These are phyloP conservation scores for Trichoderma lentiforme DNA, from an alignment of 2,329 filamentous ascomycete species.

Conservation along the genomic window DNA sequence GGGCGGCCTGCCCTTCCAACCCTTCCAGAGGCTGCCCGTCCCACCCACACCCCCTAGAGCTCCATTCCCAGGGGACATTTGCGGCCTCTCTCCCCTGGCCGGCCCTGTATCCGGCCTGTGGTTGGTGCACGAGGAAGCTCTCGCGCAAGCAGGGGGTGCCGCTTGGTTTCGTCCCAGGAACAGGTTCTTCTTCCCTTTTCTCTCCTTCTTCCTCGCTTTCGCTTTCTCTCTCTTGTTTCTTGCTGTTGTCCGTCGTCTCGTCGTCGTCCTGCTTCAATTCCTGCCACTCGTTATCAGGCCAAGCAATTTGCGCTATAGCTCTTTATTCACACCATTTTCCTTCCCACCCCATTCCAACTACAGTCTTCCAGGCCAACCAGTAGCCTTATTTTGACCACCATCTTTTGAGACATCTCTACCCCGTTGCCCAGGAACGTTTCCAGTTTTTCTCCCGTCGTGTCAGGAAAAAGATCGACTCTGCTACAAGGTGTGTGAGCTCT, in stretches of 20 bases:
- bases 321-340: slow-evolving; percentile 26
- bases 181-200: slow-evolving; percentile 25
- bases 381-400: slow-evolving; percentile 14
- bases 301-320: slow-evolving; percentile 29
- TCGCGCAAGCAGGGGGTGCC: slow-evolving; percentile 16
- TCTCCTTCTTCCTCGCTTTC: slow-evolving; percentile 12
- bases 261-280: slow-evolving; percentile 32
- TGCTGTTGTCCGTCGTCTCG: slow-evolving; percentile 19
- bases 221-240: slow-evolving; percentile 21
- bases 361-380: slow-evolving; percentile 1
- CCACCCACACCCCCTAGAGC: slow-evolving; percentile 17
- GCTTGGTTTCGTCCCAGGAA: slow-evolving; percentile 18
- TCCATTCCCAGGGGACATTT: slow-evolving; percentile 16
- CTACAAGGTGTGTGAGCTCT: slow-evolving; percentile 12
- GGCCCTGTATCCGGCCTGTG: slow-evolving; percentile 8
- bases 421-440: slow-evolving; percentile 25
- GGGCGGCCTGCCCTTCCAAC: slow-evolving; percentile 3
- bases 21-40: not conserved
- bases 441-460: slow-evolving; percentile 4
- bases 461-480: slow-evolving; percentile 17
- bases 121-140: slow-evolving; percentile 15
- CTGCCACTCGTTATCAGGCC: slow-evolving; percentile 38
- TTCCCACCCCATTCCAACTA: not conserved
- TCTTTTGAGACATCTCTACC: slow-evolving; percentile 17
- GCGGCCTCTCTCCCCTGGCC: slow-evolving; percentile 12